phyloP scores from a whole-genome alignment of 495 filamentous ascomycete species.

The Podospora tetraspora region DNA sequence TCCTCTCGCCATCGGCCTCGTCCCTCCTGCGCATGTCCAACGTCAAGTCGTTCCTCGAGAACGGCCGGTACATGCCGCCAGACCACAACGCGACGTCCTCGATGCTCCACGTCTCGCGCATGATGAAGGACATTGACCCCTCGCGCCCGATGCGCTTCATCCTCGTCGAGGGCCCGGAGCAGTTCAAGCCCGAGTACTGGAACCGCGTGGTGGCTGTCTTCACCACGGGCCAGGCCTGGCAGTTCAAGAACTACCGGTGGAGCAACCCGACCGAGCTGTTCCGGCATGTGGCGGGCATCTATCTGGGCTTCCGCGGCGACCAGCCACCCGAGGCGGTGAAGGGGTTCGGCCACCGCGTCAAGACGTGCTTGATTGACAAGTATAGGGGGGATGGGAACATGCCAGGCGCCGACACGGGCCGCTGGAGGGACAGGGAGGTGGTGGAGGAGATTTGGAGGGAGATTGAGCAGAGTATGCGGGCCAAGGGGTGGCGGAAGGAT shows the following conservation, averaged over 20 bases:
- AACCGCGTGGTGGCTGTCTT: constrained; percentile 93
- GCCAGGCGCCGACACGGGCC: constrained; percentile 49
- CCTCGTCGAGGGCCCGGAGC: constrained; percentile 82
- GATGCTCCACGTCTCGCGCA: constrained; percentile 77
- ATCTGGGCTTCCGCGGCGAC: constrained; percentile 89
- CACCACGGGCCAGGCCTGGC: constrained; percentile 96
- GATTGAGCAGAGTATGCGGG: constrained; percentile 83
- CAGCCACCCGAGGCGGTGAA: constrained; percentile 67
- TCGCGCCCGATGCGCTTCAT: constrained; percentile 81
- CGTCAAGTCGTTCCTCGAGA: constrained; percentile 90
- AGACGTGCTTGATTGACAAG: constrained; percentile 69
- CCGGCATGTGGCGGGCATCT: constrained; percentile 76
- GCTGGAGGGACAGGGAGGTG: constrained; percentile 89
- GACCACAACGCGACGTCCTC: constrained; percentile 62
- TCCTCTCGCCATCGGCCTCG: constrained; percentile 95
- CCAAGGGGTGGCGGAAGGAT: constrained; percentile 74
- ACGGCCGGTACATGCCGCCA: constrained; percentile 72
- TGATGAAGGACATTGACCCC: constrained; percentile 67
- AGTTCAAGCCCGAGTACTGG: constrained; percentile 99
- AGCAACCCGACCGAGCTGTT: constrained; percentile 84
- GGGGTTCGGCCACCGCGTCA: constrained; percentile 78
- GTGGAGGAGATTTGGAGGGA: constrained; percentile 89
- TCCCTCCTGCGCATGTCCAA: constrained; percentile 97
- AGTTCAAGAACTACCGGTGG: constrained; percentile 99
- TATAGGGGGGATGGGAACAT: constrained; percentile 55